Conservation (phyloP, 2,329 filamentous ascomycete species). For the Aspergillus novoparasiticus region DNA sequence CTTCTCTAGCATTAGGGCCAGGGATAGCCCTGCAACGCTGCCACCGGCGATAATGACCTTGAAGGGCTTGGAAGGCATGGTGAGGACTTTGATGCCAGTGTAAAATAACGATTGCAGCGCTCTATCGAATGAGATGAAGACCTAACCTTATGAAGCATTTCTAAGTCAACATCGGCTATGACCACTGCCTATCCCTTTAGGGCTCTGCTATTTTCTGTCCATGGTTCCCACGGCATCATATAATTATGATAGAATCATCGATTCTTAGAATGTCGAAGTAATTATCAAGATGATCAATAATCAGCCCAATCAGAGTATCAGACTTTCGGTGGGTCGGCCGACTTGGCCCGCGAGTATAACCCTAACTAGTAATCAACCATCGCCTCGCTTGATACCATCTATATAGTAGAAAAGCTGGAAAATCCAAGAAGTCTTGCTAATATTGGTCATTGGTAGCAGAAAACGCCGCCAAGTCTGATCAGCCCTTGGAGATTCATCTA, state of each 20-base stretch:
- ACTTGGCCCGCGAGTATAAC: background rate
- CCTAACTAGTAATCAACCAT: background rate
- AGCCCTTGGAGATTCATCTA: too few relatives aligned
- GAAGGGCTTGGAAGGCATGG: background rate
- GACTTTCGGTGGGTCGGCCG: background rate
- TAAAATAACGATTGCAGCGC: background rate
- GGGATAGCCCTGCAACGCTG: conserved; percentile 14
- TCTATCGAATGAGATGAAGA: background rate
- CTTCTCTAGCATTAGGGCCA: conserved; percentile 21
- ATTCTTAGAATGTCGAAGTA: background rate
- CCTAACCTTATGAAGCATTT: background rate
- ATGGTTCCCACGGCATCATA: background rate
- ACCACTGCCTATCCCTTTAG: background rate
- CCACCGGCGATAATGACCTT: background rate
- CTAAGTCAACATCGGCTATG: background rate
- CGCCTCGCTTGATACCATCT: background rate
- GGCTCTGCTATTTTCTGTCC: background rate
- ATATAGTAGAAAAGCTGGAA: too few relatives aligned
- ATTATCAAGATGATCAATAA: background rate
- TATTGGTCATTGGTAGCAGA: too few relatives aligned
- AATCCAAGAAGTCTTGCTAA: too few relatives aligned
- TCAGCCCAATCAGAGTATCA: background rate
- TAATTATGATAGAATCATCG: background rate
- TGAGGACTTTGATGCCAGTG: background rate
- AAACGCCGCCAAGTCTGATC: too few relatives aligned